Percentiles rank a stretch among this genome's conserved stretches.
Evolutionary conservation across 2,329 filamentous ascomycete genomes (phyloP).

Genomic region (Diaporthe eres): DNA sequence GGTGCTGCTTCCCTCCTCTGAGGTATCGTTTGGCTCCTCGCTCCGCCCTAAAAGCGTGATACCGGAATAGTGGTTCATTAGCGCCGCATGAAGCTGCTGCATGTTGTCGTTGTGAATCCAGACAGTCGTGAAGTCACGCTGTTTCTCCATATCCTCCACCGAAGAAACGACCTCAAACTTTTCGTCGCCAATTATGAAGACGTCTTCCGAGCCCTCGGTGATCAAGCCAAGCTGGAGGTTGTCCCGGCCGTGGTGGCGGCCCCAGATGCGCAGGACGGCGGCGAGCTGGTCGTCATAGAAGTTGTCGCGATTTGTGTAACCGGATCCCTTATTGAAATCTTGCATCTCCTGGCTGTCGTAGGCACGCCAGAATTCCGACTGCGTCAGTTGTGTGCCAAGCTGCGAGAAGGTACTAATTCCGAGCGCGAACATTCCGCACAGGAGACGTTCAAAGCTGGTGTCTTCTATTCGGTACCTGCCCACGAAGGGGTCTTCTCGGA

Average conservation of each 20-base stretch:
- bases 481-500: not conserved
- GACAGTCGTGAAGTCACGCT: not conserved
- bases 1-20: not conserved
- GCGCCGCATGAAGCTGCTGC: not conserved
- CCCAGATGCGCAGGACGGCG: not conserved
- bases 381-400: not conserved
- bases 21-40: not conserved
- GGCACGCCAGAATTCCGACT: not conserved
- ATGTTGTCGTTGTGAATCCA: conserved; percentile 2
- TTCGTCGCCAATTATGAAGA: not conserved
- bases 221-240: conserved; percentile 8
- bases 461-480: not conserved
- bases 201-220: not conserved
- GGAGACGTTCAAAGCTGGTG: not conserved
- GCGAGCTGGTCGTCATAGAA: conserved; percentile 5
- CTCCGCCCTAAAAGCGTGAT: not conserved
- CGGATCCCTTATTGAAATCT: not conserved
- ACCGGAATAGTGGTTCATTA: not conserved
- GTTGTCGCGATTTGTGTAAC: not conserved
- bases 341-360: not conserved
- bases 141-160: not conserved
- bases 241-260: no score
- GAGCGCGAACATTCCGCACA: conserved; percentile 4
- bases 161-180: not conserved
- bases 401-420: not conserved